Percentiles rank a stretch among this genome's conserved stretches.
Evolutionary conservation across 805 yeast species (phyloP).

Genomic region (Kodamaea kaohsiungensis): DNA sequence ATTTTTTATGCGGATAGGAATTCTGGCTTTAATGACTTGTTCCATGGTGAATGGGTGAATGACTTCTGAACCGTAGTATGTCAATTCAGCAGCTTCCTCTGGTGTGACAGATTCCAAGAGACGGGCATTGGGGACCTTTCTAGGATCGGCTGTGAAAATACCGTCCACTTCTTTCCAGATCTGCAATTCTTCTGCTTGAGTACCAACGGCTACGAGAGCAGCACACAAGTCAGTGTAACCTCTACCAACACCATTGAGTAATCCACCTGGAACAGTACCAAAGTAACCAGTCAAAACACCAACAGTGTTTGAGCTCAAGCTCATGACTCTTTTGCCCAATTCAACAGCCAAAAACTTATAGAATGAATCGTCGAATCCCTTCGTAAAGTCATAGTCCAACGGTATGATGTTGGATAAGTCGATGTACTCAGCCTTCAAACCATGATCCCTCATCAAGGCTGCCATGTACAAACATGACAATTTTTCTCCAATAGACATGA

Average conservation of each 20-base stretch:
- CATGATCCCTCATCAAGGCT: constrained; percentile 78
- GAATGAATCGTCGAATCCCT: constrained; percentile 67
- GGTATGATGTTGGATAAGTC: constrained; percentile 78
- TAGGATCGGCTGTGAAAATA: constrained; percentile 96
- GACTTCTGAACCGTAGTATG: constrained; percentile 97
- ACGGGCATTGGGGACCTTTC: constrained; percentile 90
- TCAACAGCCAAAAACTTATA: constrained; percentile 56
- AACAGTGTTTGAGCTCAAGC: constrained; percentile 46
- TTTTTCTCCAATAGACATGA: constrained; percentile 94
- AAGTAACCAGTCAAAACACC: constrained; percentile 97
- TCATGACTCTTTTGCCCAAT: constrained; percentile 51
- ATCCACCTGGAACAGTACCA: constrained; percentile 94
- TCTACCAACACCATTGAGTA: constrained; percentile 89
- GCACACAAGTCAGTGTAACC: constrained; percentile 99
- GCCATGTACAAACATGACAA: constrained; percentile 88
- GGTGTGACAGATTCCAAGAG: constrained; percentile 88
- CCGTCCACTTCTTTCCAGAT: constrained; percentile 99
- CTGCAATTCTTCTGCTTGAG: constrained; percentile 89
- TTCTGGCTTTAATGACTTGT: constrained; percentile 93
- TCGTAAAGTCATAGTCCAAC: constrained; percentile 51
- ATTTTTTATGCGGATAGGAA: constrained; percentile 95
- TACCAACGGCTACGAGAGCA: constrained; percentile 91
- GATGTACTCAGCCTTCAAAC: constrained; percentile 73
- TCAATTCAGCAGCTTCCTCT: constrained; percentile 97
- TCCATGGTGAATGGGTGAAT: constrained; percentile 99